These are phyloP conservation scores for Nicotiana noctiflora DNA, from an alignment of 257 asterid genomes.

Conservation along the genomic window DNA sequence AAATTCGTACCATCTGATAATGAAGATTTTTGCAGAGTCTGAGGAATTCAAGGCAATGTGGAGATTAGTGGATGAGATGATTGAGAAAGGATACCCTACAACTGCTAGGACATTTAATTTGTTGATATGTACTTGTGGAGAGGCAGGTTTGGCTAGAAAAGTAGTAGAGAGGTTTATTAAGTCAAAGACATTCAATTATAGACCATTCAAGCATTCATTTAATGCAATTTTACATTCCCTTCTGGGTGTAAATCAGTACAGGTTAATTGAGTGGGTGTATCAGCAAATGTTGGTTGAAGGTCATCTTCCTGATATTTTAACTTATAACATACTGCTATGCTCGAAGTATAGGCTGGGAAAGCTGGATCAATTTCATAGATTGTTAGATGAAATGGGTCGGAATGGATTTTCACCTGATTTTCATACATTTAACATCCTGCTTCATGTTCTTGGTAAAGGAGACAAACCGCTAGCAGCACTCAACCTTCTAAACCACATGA, in stretches of 20 bases:
- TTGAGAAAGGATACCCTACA: constrained; percentile 65
- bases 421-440: constrained; percentile 81
- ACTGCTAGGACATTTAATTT: constrained; percentile 89
- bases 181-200: constrained; percentile 68
- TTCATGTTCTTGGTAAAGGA: constrained; percentile 76
- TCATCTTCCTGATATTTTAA: constrained; percentile 73
- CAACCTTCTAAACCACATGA: constrained; percentile 89
- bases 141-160: constrained; percentile 80
- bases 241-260: constrained; percentile 52
- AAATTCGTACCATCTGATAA: constrained; percentile 58
- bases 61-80: constrained; percentile 85
- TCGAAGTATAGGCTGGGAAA: constrained; percentile 83
- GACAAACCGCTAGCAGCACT: constrained; percentile 81
- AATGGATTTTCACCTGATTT: constrained; percentile 78
- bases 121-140: constrained; percentile 83
- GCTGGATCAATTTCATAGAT: constrained; percentile 63
- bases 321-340: constrained; percentile 82
- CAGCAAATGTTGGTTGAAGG: constrained; percentile 71
- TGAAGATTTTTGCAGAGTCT: constrained; percentile 73
- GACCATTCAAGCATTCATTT: constrained; percentile 75
- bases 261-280: constrained; percentile 90
- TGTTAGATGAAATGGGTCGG: constrained; percentile 78
- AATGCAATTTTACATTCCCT: constrained; percentile 81
- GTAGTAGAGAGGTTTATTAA: constrained; percentile 83
- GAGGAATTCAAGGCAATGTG: constrained; percentile 90